A percentile compares a stretch with the other conserved stretches of the same genome.
Conservation (phyloP, 2,329 filamentous ascomycete genomes). For the Colletotrichum melonis region DNA sequence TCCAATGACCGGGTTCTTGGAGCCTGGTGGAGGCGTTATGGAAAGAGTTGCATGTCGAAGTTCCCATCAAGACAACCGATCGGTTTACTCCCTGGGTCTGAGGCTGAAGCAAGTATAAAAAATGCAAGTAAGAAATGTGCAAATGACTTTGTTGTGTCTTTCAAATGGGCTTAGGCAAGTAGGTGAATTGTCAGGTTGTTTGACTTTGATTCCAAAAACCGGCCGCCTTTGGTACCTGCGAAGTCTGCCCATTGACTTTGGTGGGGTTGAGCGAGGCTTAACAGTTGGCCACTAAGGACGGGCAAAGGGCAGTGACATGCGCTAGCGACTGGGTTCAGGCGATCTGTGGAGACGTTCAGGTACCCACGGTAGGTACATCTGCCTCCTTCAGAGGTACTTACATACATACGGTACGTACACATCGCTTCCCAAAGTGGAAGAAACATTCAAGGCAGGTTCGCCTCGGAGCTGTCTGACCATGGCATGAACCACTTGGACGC, state of each 20-base stretch:
- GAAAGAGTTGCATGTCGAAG: background rate
- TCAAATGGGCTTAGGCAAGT: too few species aligned
- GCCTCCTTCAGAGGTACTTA: background rate
- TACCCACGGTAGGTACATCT: slow-evolving; percentile 1
- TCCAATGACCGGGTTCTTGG: background rate
- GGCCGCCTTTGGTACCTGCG: background rate
- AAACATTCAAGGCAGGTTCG: background rate
- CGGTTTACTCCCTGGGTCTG: background rate
- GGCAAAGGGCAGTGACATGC: background rate
- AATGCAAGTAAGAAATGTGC: too few species aligned
- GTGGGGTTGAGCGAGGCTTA: background rate
- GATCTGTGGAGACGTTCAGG: background rate
- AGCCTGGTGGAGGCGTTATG: background rate
- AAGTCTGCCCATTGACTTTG: background rate
- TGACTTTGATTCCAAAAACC: too few species aligned
- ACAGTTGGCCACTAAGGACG: background rate
- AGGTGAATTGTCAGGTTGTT: too few species aligned
- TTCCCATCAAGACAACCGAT: background rate
- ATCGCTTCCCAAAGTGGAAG: background rate
- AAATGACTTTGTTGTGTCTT: too few species aligned
- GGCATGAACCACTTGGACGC: slow-evolving; percentile 32
- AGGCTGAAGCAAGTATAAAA: background rate
- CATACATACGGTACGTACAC: background rate
- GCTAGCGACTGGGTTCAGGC: background rate
- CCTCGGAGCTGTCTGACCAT: background rate